phyloP scores from a whole-genome alignment of 768 basidiomycete genomes.

The Hericium alpestre region DNA sequence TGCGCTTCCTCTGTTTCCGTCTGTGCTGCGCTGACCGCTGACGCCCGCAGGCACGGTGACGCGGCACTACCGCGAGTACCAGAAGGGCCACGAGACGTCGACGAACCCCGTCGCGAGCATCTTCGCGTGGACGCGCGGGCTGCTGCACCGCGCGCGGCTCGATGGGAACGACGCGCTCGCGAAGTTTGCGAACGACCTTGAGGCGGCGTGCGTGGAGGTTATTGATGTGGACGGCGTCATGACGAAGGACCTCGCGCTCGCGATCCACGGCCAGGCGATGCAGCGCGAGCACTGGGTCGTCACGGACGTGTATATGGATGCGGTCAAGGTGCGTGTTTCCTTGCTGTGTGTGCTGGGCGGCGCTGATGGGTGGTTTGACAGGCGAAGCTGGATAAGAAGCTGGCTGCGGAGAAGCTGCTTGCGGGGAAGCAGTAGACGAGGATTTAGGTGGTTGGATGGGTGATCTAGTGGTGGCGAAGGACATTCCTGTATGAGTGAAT shows the following conservation, averaged over 20 bases:
- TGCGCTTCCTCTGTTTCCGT: conserved; percentile 15
- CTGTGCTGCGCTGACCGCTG: not conserved
- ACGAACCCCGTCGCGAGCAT: conserved; percentile 99
- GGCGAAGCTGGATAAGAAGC: conserved; percentile 2
- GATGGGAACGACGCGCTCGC: conserved; percentile 70
- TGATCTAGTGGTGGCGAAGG: too few relatives aligned
- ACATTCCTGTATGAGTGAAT: too few relatives aligned
- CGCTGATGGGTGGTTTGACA: not conserved
- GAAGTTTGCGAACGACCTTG: conserved; percentile 69
- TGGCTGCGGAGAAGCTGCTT: not conserved
- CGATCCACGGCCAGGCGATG: conserved; percentile 87
- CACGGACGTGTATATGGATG: conserved; percentile 88
- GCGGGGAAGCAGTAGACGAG: not conserved
- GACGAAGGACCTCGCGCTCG: conserved; percentile 95
- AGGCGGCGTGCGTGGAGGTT: conserved; percentile 80
- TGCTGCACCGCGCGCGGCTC: conserved; percentile 86
- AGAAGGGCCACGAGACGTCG: conserved; percentile 95
- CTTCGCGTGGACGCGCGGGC: conserved; percentile 96
- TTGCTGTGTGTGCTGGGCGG: not conserved
- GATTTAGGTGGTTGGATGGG: too few relatives aligned
- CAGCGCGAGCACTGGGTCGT: conserved; percentile 95
- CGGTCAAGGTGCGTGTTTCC: conserved; percentile 60
- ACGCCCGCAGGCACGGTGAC: conserved; percentile 69
- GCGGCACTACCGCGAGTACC: conserved; percentile 92
- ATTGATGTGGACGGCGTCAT: conserved; percentile 86